phyloP scores from a whole-genome alignment of 805 yeast species.

The Myxozyma vanderwaltii region DNA sequence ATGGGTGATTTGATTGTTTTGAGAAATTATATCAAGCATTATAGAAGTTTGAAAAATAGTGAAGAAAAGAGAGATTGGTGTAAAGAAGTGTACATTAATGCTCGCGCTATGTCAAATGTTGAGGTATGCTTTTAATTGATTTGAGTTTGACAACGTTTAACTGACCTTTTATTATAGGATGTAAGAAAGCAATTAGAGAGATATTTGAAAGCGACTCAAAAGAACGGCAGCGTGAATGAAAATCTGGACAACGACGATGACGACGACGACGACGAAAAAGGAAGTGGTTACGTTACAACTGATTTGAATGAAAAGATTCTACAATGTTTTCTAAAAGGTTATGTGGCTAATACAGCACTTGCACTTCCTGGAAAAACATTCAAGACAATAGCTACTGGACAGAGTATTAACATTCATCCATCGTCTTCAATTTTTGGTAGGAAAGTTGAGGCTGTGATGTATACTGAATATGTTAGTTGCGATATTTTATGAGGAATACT shows the following conservation, averaged over 20 bases:
- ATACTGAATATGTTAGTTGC: slow-evolving; percentile 75
- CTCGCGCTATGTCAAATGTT: slow-evolving; percentile 76
- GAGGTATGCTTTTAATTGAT: slow-evolving; percentile 6
- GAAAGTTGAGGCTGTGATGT: slow-evolving; percentile 84
- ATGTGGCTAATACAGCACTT: slow-evolving; percentile 83
- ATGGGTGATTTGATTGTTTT: slow-evolving; percentile 82
- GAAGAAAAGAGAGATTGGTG: slow-evolving; percentile 81
- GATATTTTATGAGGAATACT: background rate
- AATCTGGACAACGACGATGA: slow-evolving; percentile 9
- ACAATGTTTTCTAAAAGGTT: slow-evolving; percentile 82
- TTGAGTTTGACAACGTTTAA: background rate
- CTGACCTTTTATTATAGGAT: slow-evolving; percentile 46
- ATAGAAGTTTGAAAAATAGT: slow-evolving; percentile 48
- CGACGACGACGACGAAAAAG: slow-evolving; percentile 40
- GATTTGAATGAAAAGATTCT: slow-evolving; percentile 52
- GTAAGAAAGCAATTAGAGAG: slow-evolving; percentile 72
- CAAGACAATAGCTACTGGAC: slow-evolving; percentile 82
- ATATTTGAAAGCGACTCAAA: slow-evolving; percentile 26
- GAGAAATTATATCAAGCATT: slow-evolving; percentile 72
- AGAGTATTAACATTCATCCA: slow-evolving; percentile 41
- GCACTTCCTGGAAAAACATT: slow-evolving; percentile 94
- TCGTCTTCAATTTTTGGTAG: slow-evolving; percentile 64
- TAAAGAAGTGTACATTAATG: slow-evolving; percentile 69
- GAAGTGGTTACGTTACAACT: slow-evolving; percentile 33
- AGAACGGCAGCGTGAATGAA: background rate